Percentiles rank a stretch among this genome's conserved stretches.
phyloP scores from a whole-genome alignment of 352 stramenopile genomes.

The Pythium brachiatum region DNA sequence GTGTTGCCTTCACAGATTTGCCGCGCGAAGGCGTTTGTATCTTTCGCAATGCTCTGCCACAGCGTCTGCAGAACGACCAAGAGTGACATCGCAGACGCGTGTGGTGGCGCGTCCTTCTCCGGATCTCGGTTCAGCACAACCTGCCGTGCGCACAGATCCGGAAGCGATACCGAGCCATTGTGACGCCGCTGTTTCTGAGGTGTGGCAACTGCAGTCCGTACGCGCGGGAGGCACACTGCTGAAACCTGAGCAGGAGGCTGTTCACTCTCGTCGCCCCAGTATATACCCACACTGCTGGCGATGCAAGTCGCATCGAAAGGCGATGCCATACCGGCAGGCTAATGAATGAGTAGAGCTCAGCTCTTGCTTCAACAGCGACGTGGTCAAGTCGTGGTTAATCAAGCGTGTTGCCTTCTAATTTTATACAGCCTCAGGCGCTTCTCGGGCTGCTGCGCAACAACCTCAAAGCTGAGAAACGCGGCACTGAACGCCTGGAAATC shows the following conservation, averaged over 20 bases:
- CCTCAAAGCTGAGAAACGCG: slow-evolving; percentile 35
- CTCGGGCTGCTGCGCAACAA: slow-evolving; percentile 37
- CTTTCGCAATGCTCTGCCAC: slow-evolving; percentile 37
- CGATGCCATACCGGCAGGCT: background rate
- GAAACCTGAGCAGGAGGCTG: background rate
- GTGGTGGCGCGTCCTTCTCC: slow-evolving; percentile 3
- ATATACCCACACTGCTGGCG: slow-evolving; percentile 1
- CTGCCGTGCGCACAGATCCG: slow-evolving; percentile 7
- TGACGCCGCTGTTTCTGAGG: background rate
- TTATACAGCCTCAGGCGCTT: slow-evolving; percentile 46
- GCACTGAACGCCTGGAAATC: slow-evolving; percentile 62
- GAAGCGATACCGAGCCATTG: background rate
- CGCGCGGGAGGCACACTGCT: background rate
- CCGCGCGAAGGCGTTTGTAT: slow-evolving; percentile 34
- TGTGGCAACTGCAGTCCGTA: background rate
- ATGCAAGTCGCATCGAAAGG: background rate
- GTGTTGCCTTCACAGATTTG: slow-evolving; percentile 16
- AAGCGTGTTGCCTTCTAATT: slow-evolving; percentile 33
- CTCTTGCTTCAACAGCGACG: background rate
- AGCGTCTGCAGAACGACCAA: slow-evolving; percentile 49
- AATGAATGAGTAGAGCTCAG: slow-evolving; percentile 3
- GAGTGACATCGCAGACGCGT: slow-evolving; percentile 30
- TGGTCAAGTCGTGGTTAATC: background rate
- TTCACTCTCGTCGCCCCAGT: slow-evolving; percentile 9
- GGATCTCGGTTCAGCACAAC: background rate